phyloP scores from a whole-genome alignment of 441 rosid genomes.

The Arabidopsis hybrid region DNA sequence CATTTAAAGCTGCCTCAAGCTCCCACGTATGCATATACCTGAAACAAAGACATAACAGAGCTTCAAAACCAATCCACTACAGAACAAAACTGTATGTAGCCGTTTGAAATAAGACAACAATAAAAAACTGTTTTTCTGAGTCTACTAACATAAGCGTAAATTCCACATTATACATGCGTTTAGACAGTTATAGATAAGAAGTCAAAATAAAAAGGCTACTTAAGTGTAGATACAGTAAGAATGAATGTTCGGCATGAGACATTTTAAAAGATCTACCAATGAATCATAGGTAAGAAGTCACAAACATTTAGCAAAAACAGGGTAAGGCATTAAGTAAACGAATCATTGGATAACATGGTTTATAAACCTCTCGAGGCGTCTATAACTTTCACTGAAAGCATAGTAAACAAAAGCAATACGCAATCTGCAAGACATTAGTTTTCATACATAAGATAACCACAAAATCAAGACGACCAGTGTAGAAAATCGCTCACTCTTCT shows the following conservation, averaged over 20 bases:
- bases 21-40: slow-evolving; percentile 97
- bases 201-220: neutral
- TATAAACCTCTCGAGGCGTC: neutral
- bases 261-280: slow-evolving; percentile 8
- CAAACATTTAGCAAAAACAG: slow-evolving; percentile 5
- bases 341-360: slow-evolving; percentile 14
- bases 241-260: neutral
- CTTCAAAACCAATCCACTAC: slow-evolving; percentile 9
- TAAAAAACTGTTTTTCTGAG: neutral
- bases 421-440: slow-evolving; percentile 14
- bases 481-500: slow-evolving; percentile 15
- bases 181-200: neutral
- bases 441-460: slow-evolving; percentile 2
- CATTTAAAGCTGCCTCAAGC: slow-evolving; percentile 90
- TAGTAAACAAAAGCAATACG: neutral
- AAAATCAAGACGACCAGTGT: slow-evolving; percentile 11
- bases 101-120: slow-evolving; percentile 14
- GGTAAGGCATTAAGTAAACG: slow-evolving; percentile 5
- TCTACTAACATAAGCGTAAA: slow-evolving; percentile 19
- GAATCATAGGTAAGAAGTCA: slow-evolving; percentile 10
- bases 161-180: neutral
- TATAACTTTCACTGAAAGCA: neutral
- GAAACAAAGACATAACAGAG: slow-evolving; percentile 41
- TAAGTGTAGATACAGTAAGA: slow-evolving; percentile 16
- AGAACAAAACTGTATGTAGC: slow-evolving; percentile 27